These are phyloP conservation scores for Trichomonascaceae sp. DNA, from an alignment of 1,139 yeast genomes.

Conservation along the genomic window DNA sequence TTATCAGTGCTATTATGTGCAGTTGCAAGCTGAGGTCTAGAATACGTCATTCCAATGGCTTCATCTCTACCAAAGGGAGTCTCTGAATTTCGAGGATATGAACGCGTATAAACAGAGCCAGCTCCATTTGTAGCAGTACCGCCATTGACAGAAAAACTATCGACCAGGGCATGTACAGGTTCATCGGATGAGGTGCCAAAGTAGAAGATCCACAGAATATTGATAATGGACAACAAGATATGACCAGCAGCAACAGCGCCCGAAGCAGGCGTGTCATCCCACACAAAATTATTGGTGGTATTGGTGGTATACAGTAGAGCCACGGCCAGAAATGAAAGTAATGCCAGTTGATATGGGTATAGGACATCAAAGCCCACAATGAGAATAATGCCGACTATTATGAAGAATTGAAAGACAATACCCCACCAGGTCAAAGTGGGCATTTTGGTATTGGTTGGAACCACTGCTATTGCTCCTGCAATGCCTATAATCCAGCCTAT, in stretches of 20 bases:
- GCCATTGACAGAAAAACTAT: conserved; percentile 49
- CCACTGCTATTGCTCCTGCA: conserved; percentile 72
- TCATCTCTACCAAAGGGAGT: conserved; percentile 11
- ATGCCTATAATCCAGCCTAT: conserved; percentile 75
- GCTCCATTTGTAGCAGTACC: conserved; percentile 12
- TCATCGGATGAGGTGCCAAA: conserved; percentile 50
- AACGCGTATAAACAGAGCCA: conserved; percentile 6
- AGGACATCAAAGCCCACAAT: conserved; percentile 63
- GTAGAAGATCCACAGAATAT: conserved; percentile 71
- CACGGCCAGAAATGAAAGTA: conserved; percentile 49
- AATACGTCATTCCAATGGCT: conserved; percentile 11
- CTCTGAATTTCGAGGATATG: conserved; percentile 13
- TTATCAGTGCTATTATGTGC: neutral
- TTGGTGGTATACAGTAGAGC: conserved; percentile 82
- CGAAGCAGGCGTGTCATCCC: conserved; percentile 53
- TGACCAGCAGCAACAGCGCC: conserved; percentile 94
- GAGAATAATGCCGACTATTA: conserved; percentile 50
- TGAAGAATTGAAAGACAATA: conserved; percentile 66
- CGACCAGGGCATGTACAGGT: conserved; percentile 77
- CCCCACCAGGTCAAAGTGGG: conserved; percentile 98
- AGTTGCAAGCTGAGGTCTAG: conserved; percentile 6
- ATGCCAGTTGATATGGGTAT: conserved; percentile 62
- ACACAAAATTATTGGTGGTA: conserved; percentile 73
- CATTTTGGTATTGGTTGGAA: conserved; percentile 27
- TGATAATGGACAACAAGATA: conserved; percentile 72